phyloP scores from a whole-genome alignment of 768 basidiomycete genomes.

The Macrolepiota albuminosa region DNA sequence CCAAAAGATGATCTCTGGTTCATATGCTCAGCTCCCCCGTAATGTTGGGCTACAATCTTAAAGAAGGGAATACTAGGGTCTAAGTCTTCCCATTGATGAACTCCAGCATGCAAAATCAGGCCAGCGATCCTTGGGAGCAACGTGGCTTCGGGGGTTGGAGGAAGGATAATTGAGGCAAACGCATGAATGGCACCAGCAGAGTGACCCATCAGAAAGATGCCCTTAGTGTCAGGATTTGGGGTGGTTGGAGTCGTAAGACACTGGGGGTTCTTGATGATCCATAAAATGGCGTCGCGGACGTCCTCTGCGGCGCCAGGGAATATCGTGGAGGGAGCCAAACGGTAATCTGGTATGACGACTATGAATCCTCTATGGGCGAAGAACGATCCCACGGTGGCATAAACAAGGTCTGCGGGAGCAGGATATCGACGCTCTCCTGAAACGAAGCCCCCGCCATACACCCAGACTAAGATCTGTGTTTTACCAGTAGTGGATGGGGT shows the following conservation, averaged over 20 bases:
- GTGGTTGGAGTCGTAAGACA: constrained; percentile 23
- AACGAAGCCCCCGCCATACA: constrained; percentile 65
- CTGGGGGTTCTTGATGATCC: constrained; percentile 38
- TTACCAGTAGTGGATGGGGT: constrained; percentile 18
- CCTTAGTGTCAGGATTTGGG: constrained; percentile 33
- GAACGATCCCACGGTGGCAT: constrained; percentile 55
- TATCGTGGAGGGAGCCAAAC: constrained; percentile 51
- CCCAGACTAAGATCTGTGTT: constrained; percentile 53
- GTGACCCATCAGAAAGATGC: constrained; percentile 51
- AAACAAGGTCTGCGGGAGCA: constrained; percentile 44
- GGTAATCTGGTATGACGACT: constrained; percentile 67
- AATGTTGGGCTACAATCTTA: constrained; percentile 30
- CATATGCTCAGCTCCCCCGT: constrained; percentile 31
- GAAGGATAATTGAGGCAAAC: constrained; percentile 38
- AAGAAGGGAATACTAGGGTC: constrained; percentile 20
- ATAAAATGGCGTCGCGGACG: constrained; percentile 53
- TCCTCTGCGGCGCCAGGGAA: constrained; percentile 56
- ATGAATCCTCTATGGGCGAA: constrained; percentile 56
- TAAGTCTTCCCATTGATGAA: constrained; percentile 32
- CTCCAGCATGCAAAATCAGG: constrained; percentile 40
- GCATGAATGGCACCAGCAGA: constrained; percentile 56
- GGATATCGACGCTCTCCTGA: constrained; percentile 44
- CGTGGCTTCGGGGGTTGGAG: constrained; percentile 24
- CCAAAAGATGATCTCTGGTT: constrained; percentile 35
- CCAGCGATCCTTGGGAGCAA: constrained; percentile 36